Percentiles rank a stretch among this genome's conserved stretches.
These are phyloP conservation scores for Diaporthe batatas DNA, from an alignment of 2,329 filamentous ascomycete species.

Conservation along the genomic window DNA sequence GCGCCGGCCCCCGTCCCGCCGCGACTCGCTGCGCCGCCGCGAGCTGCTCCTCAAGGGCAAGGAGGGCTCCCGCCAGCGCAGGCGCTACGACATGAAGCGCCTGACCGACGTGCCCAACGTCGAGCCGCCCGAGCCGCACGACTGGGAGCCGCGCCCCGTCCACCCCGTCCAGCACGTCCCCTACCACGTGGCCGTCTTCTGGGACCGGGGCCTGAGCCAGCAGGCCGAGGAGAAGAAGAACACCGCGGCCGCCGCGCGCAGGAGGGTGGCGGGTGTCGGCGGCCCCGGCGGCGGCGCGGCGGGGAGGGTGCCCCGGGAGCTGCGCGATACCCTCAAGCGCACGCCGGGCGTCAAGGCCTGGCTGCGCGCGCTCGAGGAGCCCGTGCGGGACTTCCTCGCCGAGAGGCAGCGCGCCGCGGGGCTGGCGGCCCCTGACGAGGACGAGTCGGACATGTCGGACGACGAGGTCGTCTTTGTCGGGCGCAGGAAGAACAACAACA, in stretches of 20 bases:
- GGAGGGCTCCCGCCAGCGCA: conserved; percentile 86
- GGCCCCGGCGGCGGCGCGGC: conserved; percentile 55
- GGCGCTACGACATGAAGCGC: conserved; percentile 96
- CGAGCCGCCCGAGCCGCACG: conserved; percentile 82
- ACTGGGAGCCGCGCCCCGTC: conserved; percentile 88
- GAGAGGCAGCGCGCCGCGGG: conserved; percentile 61
- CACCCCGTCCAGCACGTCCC: conserved; percentile 83
- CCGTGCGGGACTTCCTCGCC: conserved; percentile 82
- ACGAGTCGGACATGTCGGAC: conserved; percentile 59
- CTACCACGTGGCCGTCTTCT: conserved; percentile 89
- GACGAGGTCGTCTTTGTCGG: conserved; percentile 95
- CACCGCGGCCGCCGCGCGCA: conserved; percentile 52
- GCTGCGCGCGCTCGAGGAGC: conserved; percentile 86
- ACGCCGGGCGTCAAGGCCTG: conserved; percentile 82
- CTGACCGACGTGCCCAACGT: conserved; percentile 89
- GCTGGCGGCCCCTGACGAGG: conserved; percentile 52
- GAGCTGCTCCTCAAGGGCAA: conserved; percentile 89
- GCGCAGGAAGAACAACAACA: conserved; percentile 70
- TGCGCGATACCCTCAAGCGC: conserved; percentile 85
- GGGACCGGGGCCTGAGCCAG: conserved; percentile 74
- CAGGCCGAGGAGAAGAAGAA: conserved; percentile 62
- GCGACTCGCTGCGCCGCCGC: conserved; percentile 71
- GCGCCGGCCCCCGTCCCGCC: conserved; percentile 60
- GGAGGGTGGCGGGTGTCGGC: conserved; percentile 49
- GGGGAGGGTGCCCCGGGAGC: conserved; percentile 79